Evolutionary conservation across 805 yeast species (phyloP), one percentile per base, ranked within the genome.

Genomic region (Metschnikowia gruessii): DNA sequence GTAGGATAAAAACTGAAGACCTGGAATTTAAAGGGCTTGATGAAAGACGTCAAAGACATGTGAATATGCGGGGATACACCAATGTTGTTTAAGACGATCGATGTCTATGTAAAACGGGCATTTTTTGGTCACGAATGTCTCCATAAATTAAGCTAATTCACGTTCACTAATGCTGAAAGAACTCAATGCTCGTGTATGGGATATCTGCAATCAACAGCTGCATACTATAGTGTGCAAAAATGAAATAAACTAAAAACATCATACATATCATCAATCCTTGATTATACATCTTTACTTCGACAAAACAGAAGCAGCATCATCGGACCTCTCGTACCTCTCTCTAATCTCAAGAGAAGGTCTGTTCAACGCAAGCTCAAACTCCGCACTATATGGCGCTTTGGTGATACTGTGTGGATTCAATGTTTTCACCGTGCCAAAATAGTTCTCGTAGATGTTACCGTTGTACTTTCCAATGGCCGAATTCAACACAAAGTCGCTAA

Each of bases 391-490:
- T 10, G 56, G 58, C 4, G 59, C 59, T 54, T 55, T 55, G 30
- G 50, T 42, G 21, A 46, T 30, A 35, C 45, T 51, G 7, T 52
- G 53, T 9, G 58, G 58, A 43, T 55, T 55, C 52, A 49, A 48
- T 30, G 43, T 37, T 51, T 54, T 55, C 21, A 55, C 59, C 3
- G 52, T 48, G 34, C 51, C 51, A 35, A 42, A 55, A 48, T 55
- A 55, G 50, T 55, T 54, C 45, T 55, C 59, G 53, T 55, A 55
- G 44, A 55, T 42, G 49, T 55, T 52, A 24, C 59, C 59, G 29
- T 55, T 54, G 38, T 46, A 50, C 42, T 42, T 47, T 21, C 55
- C 59, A 19, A 55, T 52, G 30, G 54, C 49, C 10, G 59, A 52
- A 52, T 55, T 55, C 43, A 55, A 32, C 16, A 39, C 53, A 37